These are phyloP conservation scores for Carex parvula DNA, from an alignment of 176 grass and related monocot species.

Conservation along the genomic window DNA sequence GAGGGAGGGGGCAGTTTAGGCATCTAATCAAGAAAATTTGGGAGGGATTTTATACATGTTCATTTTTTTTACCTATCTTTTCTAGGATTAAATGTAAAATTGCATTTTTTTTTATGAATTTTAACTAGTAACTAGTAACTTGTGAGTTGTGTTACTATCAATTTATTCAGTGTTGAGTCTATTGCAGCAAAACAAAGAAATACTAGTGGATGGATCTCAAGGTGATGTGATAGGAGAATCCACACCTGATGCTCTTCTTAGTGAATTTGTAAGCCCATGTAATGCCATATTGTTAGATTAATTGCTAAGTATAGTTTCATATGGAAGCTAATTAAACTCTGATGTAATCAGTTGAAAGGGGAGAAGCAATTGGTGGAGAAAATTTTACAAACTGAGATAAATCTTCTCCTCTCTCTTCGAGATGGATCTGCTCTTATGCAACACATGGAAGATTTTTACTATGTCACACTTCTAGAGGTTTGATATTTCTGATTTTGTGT, in stretches of 20 bases:
- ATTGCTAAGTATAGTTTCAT: not conserved
- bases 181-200: conserved; percentile 49
- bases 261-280: conserved; percentile 78
- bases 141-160: not conserved
- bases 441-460: conserved; percentile 99
- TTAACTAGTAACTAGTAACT: not conserved
- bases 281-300: not conserved
- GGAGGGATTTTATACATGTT: not conserved
- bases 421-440: conserved; percentile 98
- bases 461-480: conserved; percentile 95
- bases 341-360: conserved; percentile 74
- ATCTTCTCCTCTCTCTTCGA: conserved; percentile 78
- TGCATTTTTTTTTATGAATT: not conserved
- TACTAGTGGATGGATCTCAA: conserved; percentile 55
- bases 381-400: conserved; percentile 89
- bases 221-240: conserved; percentile 77
- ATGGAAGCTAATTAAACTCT: conserved; percentile 23
- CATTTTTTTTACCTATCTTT: not conserved
- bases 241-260: conserved; percentile 76
- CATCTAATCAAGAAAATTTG: not conserved
- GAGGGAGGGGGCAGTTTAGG: not conserved
- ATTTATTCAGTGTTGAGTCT: not conserved
- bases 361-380: conserved; percentile 90
- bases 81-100: not conserved
- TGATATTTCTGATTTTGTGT: not conserved